Evolutionary conservation across 805 yeast genomes (phyloP).

Genomic region (Pichia exigua): DNA sequence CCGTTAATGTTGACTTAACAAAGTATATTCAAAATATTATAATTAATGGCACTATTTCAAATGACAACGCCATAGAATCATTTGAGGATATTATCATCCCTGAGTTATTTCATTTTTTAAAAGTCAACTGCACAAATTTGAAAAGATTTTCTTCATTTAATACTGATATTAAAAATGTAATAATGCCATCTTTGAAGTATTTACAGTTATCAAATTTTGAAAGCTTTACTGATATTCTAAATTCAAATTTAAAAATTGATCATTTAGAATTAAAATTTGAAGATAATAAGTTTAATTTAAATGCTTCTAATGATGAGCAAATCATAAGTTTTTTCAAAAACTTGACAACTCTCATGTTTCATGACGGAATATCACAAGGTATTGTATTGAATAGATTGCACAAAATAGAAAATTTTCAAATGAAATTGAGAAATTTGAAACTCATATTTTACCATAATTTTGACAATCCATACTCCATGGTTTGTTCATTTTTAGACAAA

Average conservation of each 20-base stretch:
- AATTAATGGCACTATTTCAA: constrained; percentile 24
- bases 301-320: constrained; percentile 3
- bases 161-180: background rate
- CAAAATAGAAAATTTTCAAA: background rate
- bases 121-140: constrained; percentile 11
- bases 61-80: constrained; percentile 6
- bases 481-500: constrained; percentile 20
- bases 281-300: background rate
- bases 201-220: constrained; percentile 9
- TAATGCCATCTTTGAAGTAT: constrained; percentile 2
- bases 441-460: constrained; percentile 41
- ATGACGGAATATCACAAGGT: constrained; percentile 24
- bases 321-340: constrained; percentile 28
- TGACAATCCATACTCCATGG: constrained; percentile 24
- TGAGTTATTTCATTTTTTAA: constrained; percentile 5
- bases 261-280: background rate
- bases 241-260: background rate
- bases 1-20: constrained; percentile 29
- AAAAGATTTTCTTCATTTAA: constrained; percentile 1
- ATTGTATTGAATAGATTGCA: constrained; percentile 27
- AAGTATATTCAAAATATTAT: constrained; percentile 28
- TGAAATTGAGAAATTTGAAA: constrained; percentile 29
- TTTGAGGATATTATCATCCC: background rate
- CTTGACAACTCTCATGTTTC: constrained; percentile 19
- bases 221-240: constrained; percentile 1